Conservation (phyloP, 2,329 filamentous ascomycete species). For the Drechslerella coelobrocha region DNA sequence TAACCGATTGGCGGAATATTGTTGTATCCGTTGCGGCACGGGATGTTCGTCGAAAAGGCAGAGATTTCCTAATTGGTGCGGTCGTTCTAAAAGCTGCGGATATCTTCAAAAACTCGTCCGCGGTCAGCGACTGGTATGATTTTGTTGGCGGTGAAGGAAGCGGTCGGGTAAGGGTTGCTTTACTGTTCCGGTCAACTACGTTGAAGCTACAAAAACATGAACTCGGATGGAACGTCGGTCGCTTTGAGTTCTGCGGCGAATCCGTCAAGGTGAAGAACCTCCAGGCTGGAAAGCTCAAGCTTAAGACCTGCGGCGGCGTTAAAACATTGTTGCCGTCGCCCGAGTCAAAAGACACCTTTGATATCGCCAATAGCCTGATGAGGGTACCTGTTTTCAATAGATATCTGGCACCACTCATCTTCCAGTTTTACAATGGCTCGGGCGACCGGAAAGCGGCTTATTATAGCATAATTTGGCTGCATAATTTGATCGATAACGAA, state of each 20-base stretch:
- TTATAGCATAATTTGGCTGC: conserved; percentile 84
- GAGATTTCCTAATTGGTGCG: conserved; percentile 91
- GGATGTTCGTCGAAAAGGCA: conserved; percentile 85
- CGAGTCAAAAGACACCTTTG: conserved; percentile 22
- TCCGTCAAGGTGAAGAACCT: conserved; percentile 70
- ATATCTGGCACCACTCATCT: conserved; percentile 86
- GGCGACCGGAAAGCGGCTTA: conserved; percentile 50
- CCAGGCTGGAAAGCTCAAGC: conserved; percentile 39
- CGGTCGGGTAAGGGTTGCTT: conserved; percentile 83
- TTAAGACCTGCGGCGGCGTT: conserved; percentile 45
- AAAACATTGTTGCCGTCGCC: conserved; percentile 58
- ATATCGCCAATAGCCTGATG: conserved; percentile 58
- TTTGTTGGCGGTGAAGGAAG: conserved; percentile 93
- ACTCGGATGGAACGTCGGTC: conserved; percentile 93
- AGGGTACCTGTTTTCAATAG: conserved; percentile 87
- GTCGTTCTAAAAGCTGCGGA: conserved; percentile 87
- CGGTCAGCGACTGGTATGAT: conserved; percentile 91
- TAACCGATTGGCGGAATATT: conserved; percentile 91
- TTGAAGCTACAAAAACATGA: conserved; percentile 80
- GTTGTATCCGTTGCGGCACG: conserved; percentile 90
- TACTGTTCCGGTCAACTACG: conserved; percentile 89
- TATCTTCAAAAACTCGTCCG: conserved; percentile 82
- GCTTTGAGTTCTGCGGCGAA: conserved; percentile 82
- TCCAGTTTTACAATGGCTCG: conserved; percentile 73
- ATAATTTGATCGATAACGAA: conserved; percentile 81